Evolutionary conservation across 371 early-diverging fungal genomes (phyloP).

Genomic region (Apophysomyces variabilis): DNA sequence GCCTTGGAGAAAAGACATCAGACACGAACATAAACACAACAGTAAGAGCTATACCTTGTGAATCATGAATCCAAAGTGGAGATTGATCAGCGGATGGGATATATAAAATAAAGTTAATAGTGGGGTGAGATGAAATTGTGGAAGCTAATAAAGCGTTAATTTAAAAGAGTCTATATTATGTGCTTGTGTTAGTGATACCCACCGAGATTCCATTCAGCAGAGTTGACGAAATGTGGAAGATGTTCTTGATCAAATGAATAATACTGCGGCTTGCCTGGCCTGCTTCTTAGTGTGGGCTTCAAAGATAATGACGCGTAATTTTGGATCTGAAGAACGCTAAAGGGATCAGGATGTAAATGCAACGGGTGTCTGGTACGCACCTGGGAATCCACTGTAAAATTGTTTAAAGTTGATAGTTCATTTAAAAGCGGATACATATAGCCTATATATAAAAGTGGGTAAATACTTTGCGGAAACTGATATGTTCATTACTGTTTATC

Average conservation of each 20-base stretch:
- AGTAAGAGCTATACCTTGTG: constrained; percentile 38
- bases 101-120: constrained; percentile 88
- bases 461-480: neutral
- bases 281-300: constrained; percentile 52
- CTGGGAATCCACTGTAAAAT: constrained; percentile 67
- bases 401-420: constrained; percentile 53
- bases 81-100: constrained; percentile 69
- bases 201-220: constrained; percentile 92
- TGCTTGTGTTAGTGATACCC: too few species aligned
- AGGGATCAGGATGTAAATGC: neutral
- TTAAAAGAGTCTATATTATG: too few species aligned
- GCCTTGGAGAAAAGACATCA: constrained; percentile 15
- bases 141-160: constrained; percentile 59
- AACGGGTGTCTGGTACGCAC: constrained; percentile 23
- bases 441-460: constrained; percentile 17
- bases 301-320: constrained; percentile 76
- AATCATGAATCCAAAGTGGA: constrained; percentile 72
- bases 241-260: constrained; percentile 60
- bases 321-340: constrained; percentile 53
- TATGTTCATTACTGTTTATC: constrained; percentile 50
- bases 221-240: constrained; percentile 84
- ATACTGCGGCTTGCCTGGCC: constrained; percentile 41
- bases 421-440: constrained; percentile 58
- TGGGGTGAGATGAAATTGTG: constrained; percentile 77
- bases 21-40: neutral